These are phyloP conservation scores for Schrenkiella parvula DNA, from an alignment of 345 rosid genomes.

Conservation along the genomic window DNA sequence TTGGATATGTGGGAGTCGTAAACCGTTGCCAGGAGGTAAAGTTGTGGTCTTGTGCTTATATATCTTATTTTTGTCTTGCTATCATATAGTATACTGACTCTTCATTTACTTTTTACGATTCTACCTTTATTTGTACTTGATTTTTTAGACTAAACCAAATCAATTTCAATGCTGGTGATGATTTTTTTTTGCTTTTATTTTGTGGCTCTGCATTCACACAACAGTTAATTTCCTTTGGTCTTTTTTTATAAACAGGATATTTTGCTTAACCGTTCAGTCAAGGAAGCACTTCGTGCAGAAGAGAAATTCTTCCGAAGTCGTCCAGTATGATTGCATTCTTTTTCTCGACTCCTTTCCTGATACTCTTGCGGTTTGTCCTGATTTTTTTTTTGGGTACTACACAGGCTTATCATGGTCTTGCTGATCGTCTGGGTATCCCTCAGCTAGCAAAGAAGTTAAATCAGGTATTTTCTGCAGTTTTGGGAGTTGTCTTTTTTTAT, in stretches of 20 bases:
- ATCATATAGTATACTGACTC: not conserved
- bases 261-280: conserved; percentile 47
- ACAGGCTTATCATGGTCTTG: conserved; percentile 56
- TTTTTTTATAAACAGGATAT: conserved; percentile 45
- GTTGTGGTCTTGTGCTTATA: not conserved
- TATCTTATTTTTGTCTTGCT: not conserved
- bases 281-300: conserved; percentile 53
- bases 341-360: conserved; percentile 18
- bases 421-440: conserved; percentile 62
- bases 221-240: not conserved
- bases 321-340: conserved; percentile 39
- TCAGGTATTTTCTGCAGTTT: conserved; percentile 40
- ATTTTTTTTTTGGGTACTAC: conserved; percentile 13
- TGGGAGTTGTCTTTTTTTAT: not conserved
- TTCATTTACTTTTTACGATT: not conserved
- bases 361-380: conserved; percentile 7
- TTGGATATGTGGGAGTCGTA: conserved; percentile 69
- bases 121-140: not conserved
- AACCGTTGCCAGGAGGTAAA: conserved; percentile 71
- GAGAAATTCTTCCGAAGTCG: conserved; percentile 47
- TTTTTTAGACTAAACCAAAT: not conserved
- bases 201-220: conserved; percentile 10
- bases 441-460: conserved; percentile 72
- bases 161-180: not conserved
- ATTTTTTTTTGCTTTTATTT: not conserved